Base-by-base conservation (phyloP, 805 yeast genomes). In the Groenewaldozyma salmanticensis region DNA sequence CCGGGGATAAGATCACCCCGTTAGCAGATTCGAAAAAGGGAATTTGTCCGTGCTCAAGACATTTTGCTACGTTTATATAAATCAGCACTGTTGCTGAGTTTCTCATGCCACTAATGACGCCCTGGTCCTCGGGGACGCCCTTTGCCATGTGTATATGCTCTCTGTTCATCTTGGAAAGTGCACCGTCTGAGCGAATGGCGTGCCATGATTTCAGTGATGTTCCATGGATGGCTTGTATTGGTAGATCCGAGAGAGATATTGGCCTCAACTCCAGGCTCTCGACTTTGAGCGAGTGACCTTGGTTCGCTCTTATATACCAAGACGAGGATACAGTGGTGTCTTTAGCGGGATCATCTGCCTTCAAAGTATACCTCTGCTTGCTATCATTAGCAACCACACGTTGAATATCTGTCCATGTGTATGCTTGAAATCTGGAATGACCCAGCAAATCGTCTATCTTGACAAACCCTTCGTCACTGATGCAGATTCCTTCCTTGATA, bases 111-210 rank as follows among this genome's bases (percentile, higher is more conserved):
- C 88, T 77, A 11, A 80, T 67, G 11, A 79, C 79, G 13, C 61
- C 56, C 3, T 57, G 55, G 3, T 66, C 65, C 2, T 66, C 62
- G 1, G 75, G 70, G 6, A 74, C 50, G 9, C 79, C 79, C 1
- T 74, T 63, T 0, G 97, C 84, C 56, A 90, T 69, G 61, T 92
- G 98, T 15, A 92, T 75, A 58, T 92, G 97, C 49, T 80, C 80
- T 52, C 98, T 65, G 24, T 59, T 62, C 95, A 87, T 84, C 45
- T 61, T 67, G 13, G 70, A 68, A 19, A 92, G 61, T 0, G 85
- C 87, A 0, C 76, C 76, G 3, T 68, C 50, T 20, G 61, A 39
- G n/a, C 70, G 42, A 3, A 83, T 83, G 17, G 55, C 42, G 1
- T 61, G 53, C 49, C 81, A 62, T 21, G 72, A 75, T 2, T 58